Evolutionary conservation across 1,284 basidiomycete species (phyloP), one percentile per base, ranked within the genome.

Genomic region (Ganoderma meredithae): DNA sequence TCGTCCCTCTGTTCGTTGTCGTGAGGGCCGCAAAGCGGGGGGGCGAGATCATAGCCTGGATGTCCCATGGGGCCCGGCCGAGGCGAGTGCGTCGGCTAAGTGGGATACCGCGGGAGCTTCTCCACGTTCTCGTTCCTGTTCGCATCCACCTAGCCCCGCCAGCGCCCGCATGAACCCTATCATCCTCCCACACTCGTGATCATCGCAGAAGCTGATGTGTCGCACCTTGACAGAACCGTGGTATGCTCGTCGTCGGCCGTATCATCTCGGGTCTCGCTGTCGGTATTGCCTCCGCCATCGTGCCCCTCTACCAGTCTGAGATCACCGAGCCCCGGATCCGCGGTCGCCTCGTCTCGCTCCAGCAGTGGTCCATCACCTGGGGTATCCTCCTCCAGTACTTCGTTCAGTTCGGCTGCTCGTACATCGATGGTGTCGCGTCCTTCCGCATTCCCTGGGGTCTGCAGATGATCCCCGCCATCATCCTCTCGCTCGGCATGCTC

Each of bases 381-480:
- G 91, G 90, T 78, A 91, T 92, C 74, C 83, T 92, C 67, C 79
- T 93, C 59, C 90, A 92, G 71, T 91, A 91, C 80, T 92, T 93
- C 77, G 83, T 92, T 71, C 86, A 91, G 74, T 91, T 91, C 71
- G 91, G 90, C 4, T 92, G 89, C 77, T 91, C 90, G 1, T 91
- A 92, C 77, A 89, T 93, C 76, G 76, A 89, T 36, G 89, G 91
- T 44, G 81, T 78, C 7, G 90, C 90, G 0, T 91, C 90, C 0
- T 94, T 92, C 85, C 89, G 92, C 39, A 90, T 94, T 72, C 92
- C 93, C 15, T 93, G 91, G 91, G 90, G 88, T 66, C 81, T 94
- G 25, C 92, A 94, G 76, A 85, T 91, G 82, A 91, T 94, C 64
- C 92, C 92, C 36, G 92, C 88, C 13, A 84, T 92, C 67, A 70